Conservation (phyloP, 495 filamentous ascomycete species). For the Friedmanniomyces endolithicus region DNA sequence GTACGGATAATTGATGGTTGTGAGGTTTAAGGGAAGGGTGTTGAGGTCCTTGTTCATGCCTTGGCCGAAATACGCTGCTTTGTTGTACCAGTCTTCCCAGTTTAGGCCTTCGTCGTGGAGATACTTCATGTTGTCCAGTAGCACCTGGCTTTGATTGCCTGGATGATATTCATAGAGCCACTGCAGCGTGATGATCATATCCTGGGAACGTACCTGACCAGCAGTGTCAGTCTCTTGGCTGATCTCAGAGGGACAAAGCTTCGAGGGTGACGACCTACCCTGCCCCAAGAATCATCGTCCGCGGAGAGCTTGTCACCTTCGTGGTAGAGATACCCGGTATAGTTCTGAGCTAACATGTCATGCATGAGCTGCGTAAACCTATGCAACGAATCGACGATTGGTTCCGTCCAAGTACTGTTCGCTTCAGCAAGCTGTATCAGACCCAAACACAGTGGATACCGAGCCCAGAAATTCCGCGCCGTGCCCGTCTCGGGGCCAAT, state of each 20-base stretch:
- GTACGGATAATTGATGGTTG: constrained; percentile 26
- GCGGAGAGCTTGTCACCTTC: constrained; percentile 31
- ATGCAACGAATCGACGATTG: constrained; percentile 30
- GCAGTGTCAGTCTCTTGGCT: not conserved
- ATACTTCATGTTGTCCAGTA: constrained; percentile 38
- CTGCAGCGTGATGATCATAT: constrained; percentile 41
- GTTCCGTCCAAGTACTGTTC: constrained; percentile 27
- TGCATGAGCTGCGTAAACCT: constrained; percentile 32
- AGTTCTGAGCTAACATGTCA: constrained; percentile 41
- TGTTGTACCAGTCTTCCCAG: constrained; percentile 37
- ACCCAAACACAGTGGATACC: constrained; percentile 43
- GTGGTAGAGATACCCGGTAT: constrained; percentile 37
- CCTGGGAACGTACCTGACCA: constrained; percentile 34
- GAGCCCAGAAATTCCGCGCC: constrained; percentile 43
- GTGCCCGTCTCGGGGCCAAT: constrained; percentile 43
- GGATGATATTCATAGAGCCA: constrained; percentile 44
- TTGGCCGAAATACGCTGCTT: constrained; percentile 12
- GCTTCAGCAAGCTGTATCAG: constrained; percentile 37
- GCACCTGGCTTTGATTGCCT: constrained; percentile 22
- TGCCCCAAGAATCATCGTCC: constrained; percentile 31
- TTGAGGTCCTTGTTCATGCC: constrained; percentile 30
- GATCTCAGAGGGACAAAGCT: too few relatives aligned
- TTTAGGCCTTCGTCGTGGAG: constrained; percentile 32
- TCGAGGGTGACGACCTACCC: not conserved
- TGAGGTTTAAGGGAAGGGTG: constrained; percentile 23